phyloP scores from a whole-genome alignment of 257 asterid genomes.

The Fraxinus pennsylvanica region DNA sequence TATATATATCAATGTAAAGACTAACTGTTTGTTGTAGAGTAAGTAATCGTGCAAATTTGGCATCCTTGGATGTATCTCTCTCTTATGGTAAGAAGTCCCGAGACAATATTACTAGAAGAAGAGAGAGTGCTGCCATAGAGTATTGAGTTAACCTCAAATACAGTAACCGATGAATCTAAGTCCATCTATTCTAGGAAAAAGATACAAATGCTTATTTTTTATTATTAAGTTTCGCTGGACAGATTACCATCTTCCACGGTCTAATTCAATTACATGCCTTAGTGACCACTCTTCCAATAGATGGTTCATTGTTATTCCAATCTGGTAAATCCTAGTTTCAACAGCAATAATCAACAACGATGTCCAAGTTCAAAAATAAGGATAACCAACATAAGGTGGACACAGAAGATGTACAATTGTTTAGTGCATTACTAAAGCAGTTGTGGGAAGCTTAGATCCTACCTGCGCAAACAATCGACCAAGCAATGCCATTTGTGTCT shows the following conservation, averaged over 20 bases:
- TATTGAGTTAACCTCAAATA: neutral
- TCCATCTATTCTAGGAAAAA: neutral
- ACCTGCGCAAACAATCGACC: conserved; percentile 96
- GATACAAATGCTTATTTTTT: neutral
- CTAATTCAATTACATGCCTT: neutral
- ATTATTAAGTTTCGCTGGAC: neutral
- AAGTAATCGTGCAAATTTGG: neutral
- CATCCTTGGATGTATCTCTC: neutral
- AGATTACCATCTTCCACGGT: neutral
- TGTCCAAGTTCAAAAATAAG: conserved; percentile 26
- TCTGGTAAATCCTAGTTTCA: neutral
- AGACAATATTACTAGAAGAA: neutral
- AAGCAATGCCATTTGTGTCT: conserved; percentile 77
- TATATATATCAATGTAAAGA: neutral
- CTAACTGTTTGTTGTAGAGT: neutral
- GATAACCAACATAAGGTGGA: conserved; percentile 23
- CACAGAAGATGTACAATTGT: conserved; percentile 2
- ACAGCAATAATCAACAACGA: neutral
- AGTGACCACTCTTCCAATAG: neutral
- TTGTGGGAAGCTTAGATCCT: conserved; percentile 33
- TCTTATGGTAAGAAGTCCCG: neutral
- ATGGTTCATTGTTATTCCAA: neutral
- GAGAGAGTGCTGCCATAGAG: neutral
- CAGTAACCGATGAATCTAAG: neutral
- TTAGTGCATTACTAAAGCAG: conserved; percentile 25